phyloP scores from a whole-genome alignment of 1,284 basidiomycete species.

The Rhodofomes roseus region DNA sequence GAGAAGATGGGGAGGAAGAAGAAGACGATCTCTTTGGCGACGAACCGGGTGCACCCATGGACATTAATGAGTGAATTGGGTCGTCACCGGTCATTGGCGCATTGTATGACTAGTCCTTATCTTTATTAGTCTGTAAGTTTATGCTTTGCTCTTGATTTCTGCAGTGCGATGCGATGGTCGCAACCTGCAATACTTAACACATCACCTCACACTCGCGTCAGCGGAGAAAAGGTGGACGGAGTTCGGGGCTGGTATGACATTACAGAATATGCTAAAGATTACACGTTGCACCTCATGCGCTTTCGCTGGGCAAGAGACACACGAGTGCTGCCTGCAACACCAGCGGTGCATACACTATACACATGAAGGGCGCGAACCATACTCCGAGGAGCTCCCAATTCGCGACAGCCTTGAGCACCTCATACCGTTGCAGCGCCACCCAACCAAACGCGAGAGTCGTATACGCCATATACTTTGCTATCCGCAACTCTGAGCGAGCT shows the following conservation, averaged over 20 bases:
- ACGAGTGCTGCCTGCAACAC: constrained; percentile 65
- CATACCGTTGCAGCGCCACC: constrained; percentile 41
- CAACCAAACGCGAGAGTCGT: constrained; percentile 52
- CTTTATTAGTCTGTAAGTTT: too few relatives aligned
- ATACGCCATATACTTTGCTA: constrained; percentile 42
- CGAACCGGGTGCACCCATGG: constrained; percentile 38
- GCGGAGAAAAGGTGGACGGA: too few relatives aligned
- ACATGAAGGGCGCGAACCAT: constrained; percentile 76
- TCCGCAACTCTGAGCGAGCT: constrained; percentile 19
- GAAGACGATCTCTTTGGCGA: constrained; percentile 62
- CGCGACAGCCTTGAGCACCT: constrained; percentile 50
- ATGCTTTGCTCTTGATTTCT: too few relatives aligned
- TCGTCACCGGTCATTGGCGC: too few relatives aligned
- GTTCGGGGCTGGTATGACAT: neutral
- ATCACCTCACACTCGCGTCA: too few relatives aligned
- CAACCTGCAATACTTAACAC: too few relatives aligned
- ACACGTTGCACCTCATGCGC: neutral
- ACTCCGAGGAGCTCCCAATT: constrained; percentile 69
- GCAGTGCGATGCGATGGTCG: too few relatives aligned
- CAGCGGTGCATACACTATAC: constrained; percentile 66
- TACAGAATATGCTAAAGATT: neutral
- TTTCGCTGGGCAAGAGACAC: constrained; percentile 37
- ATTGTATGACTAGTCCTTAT: too few relatives aligned
- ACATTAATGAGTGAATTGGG: constrained; percentile 38
- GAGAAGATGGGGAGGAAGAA: constrained; percentile 33